Percentiles rank a stretch among this genome's conserved stretches.
phyloP scores from a whole-genome alignment of 768 basidiomycete species.

The Termitomyces sp. region DNA sequence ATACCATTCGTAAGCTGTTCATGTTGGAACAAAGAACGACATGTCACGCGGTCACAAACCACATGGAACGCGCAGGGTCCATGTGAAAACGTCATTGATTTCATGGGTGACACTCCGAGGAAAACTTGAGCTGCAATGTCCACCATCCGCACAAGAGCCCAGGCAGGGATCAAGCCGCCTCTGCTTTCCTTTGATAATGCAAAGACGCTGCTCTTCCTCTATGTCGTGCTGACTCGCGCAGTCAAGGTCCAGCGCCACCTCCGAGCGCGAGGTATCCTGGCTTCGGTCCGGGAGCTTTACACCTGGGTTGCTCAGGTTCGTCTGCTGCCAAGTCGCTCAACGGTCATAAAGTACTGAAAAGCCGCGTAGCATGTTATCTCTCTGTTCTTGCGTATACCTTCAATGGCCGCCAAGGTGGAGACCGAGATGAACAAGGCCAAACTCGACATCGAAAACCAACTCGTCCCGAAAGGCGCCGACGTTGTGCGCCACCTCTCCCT shows the following conservation, averaged over 20 bases:
- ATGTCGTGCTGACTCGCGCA: slow-evolving; percentile 45
- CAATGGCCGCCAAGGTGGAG: slow-evolving; percentile 52
- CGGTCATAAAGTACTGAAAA: not conserved
- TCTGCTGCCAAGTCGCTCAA: not conserved
- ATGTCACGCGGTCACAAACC: slow-evolving; percentile 2
- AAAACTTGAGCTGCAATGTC: slow-evolving; percentile 3
- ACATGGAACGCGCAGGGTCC: slow-evolving; percentile 1
- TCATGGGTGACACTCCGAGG: not conserved
- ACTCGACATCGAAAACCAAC: slow-evolving; percentile 56
- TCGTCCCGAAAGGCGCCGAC: slow-evolving; percentile 58
- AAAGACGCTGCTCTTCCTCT: slow-evolving; percentile 54
- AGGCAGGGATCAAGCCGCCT: slow-evolving; percentile 9
- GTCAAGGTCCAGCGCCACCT: slow-evolving; percentile 57
- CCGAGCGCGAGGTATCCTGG: slow-evolving; percentile 51
- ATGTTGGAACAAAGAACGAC: slow-evolving; percentile 13
- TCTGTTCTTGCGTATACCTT: slow-evolving; percentile 56
- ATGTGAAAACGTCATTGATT: slow-evolving; percentile 10
- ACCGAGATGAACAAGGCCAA: slow-evolving; percentile 60
- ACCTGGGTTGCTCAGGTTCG: slow-evolving; percentile 46
- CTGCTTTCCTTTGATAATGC: slow-evolving; percentile 35
- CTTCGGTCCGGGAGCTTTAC: slow-evolving; percentile 47
- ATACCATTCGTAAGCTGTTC: slow-evolving; percentile 55
- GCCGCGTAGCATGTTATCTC: slow-evolving; percentile 44
- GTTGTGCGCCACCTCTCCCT: slow-evolving; percentile 63
- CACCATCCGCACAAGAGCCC: slow-evolving; percentile 10